Evolutionary conservation across 495 filamentous ascomycete genomes (phyloP).

Genomic region (Aspergillus nidulans): DNA sequence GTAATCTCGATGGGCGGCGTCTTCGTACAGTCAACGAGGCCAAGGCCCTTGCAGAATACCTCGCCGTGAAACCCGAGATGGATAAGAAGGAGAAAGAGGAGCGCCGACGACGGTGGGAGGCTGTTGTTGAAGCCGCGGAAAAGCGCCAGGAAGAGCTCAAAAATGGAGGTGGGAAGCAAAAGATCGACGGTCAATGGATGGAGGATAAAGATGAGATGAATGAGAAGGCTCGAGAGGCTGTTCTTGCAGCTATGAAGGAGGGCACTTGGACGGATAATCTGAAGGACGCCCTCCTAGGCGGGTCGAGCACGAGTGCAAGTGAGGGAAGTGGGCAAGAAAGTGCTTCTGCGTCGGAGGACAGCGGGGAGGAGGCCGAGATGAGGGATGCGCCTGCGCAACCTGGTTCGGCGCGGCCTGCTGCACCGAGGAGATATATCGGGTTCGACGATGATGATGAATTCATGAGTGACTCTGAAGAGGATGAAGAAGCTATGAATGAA

Average conservation of each 20-base stretch:
- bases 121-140: constrained; percentile 79
- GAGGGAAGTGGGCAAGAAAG: constrained; percentile 35
- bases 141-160: constrained; percentile 73
- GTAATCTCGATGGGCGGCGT: constrained; percentile 89
- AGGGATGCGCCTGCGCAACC: constrained; percentile 14
- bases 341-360: constrained; percentile 43
- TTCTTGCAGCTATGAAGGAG: constrained; percentile 68
- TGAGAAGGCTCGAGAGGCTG: constrained; percentile 79
- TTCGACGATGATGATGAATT: constrained; percentile 93
- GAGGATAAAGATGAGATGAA: constrained; percentile 84
- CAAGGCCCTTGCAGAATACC: constrained; percentile 89
- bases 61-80: constrained; percentile 96
- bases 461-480: constrained; percentile 72
- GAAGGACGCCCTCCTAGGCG: constrained; percentile 37
- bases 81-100: constrained; percentile 86
- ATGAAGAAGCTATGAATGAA: constrained; percentile 9
- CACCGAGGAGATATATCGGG: constrained; percentile 61
- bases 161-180: constrained; percentile 59
- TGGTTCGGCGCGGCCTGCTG: constrained; percentile 25
- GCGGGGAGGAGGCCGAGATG: constrained; percentile 44
- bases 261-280: constrained; percentile 50
- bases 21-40: constrained; percentile 90
- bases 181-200: constrained; percentile 86
- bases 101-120: constrained; percentile 72
- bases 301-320: constrained; percentile 50